Evolutionary conservation across 2,329 filamentous ascomycete species (phyloP), one percentile per base, ranked within the genome.

Genomic region (Fusarium clavum): DNA sequence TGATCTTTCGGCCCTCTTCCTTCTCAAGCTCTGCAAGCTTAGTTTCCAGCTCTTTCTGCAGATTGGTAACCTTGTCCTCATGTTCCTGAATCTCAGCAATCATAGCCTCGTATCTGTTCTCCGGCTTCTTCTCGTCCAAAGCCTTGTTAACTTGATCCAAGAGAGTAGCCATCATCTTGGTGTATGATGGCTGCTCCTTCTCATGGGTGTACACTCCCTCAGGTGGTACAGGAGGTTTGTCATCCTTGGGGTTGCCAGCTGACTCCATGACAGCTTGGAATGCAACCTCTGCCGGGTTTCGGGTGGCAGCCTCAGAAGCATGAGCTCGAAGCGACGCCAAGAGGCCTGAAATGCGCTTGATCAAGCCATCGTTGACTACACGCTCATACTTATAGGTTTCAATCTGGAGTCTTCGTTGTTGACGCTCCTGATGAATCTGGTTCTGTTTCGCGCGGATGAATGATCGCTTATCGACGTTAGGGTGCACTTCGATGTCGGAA

Each of bases 381-480:
- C 92, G 91, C 82, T 97, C 96, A 81, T 97, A 98, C 82, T 95
- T 95, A 73, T 96, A 87, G 9, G 94, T 96, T 75, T 92, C 91
- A 79, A 99, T 98, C 77, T 97, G 91, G 75, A 92, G 90, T 79
- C 92, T 93, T 61, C 96, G 91, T 76, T 97, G 92, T 73, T 90
- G 86, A 58, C 96, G 91, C 79, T 98, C 92, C 77, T 94, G 90
- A 81, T 99, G 96, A 76, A 99, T 99, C 83, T 99, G 94, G 75
- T 91, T 92, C 84, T 98, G 96, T 83, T 99, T 99, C 71, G 96
- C 97, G 72, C 95, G 93, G 80, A 99, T 99, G 82, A 99, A 99
- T 66, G 95, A 98, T 54, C 92, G 90, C 82, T 99, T 99, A 84
- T 99, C 96, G 79, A 99, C 96, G 79, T 99, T 99, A 65, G 96